Conservation (phyloP, 2,329 filamentous ascomycete genomes). For the Nigrospora osmanthi region DNA sequence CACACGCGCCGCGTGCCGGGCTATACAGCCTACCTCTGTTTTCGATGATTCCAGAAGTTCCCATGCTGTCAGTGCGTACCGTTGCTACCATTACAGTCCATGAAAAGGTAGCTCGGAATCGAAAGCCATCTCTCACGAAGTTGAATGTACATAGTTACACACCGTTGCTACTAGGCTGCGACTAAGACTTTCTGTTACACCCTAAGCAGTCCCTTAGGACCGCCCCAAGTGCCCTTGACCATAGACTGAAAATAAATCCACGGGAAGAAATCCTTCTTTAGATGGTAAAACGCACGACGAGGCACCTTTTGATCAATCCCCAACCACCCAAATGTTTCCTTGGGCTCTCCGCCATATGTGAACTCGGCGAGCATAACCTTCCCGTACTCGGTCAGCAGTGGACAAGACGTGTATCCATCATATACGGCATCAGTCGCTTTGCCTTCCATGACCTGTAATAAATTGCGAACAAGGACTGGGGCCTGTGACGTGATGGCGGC, state of each 20-base stretch:
- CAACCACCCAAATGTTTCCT: slow-evolving; percentile 31
- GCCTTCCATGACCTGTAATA: slow-evolving; percentile 26
- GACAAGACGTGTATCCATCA: slow-evolving; percentile 37
- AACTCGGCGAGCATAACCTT: slow-evolving; percentile 40
- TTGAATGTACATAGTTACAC: no score
- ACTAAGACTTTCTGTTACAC: no score
- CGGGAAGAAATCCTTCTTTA: slow-evolving; percentile 36
- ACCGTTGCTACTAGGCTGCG: no score
- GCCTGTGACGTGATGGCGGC: slow-evolving; percentile 35
- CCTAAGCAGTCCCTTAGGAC: slow-evolving; percentile 1
- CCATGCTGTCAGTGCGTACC: no score
- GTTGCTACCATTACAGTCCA: no score
- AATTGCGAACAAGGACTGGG: slow-evolving; percentile 33
- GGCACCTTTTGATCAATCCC: slow-evolving; percentile 33
- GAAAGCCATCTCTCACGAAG: no score
- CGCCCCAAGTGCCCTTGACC: slow-evolving; percentile 1
- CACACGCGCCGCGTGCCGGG: no score
- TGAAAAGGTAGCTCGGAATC: no score
- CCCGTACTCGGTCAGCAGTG: slow-evolving; percentile 32
- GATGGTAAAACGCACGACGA: slow-evolving; percentile 27
- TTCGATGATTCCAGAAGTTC: no score
- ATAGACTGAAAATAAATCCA: slow-evolving; percentile 2
- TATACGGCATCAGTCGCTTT: slow-evolving; percentile 24
- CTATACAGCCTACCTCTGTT: no score
- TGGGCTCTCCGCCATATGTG: slow-evolving; percentile 36